A percentile compares a stretch with the other conserved stretches of the same genome.
phyloP scores from a whole-genome alignment of 148 eudicot species.

The Fagopyrum tataricum region DNA sequence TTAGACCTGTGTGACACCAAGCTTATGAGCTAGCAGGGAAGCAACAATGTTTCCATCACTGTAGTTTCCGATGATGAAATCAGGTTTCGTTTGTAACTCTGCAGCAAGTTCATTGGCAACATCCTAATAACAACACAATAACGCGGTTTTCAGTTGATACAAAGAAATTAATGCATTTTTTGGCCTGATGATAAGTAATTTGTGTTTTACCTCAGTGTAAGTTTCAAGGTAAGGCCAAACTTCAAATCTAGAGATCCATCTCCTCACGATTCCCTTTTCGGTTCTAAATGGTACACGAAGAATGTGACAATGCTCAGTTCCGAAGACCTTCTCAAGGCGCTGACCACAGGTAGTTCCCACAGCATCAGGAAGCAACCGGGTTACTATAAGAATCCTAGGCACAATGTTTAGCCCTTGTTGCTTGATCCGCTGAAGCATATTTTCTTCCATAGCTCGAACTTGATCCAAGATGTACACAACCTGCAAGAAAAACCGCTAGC shows the following conservation, averaged over 20 bases:
- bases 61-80: constrained; percentile 87
- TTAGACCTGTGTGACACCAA: constrained; percentile 77
- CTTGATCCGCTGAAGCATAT: constrained; percentile 87
- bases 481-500: constrained; percentile 19
- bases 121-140: constrained; percentile 39
- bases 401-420: constrained; percentile 89
- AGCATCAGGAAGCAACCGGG: constrained; percentile 92
- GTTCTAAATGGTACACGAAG: constrained; percentile 95
- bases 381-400: constrained; percentile 87
- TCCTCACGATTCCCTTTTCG: constrained; percentile 83
- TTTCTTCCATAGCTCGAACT: constrained; percentile 95
- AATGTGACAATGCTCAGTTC: constrained; percentile 81
- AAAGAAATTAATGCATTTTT: neutral
- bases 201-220: constrained; percentile 63
- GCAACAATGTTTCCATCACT: constrained; percentile 98
- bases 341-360: constrained; percentile 95
- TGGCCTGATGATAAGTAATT: neutral
- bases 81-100: constrained; percentile 88
- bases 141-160: neutral
- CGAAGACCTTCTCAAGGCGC: constrained; percentile 82
- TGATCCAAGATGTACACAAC: constrained; percentile 96
- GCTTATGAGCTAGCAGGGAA: constrained; percentile 85
- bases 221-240: constrained; percentile 99
- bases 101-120: constrained; percentile 72
- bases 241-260: constrained; percentile 96